Base-by-base conservation (phyloP, 1,284 basidiomycete species). In the Boletus mariae region DNA sequence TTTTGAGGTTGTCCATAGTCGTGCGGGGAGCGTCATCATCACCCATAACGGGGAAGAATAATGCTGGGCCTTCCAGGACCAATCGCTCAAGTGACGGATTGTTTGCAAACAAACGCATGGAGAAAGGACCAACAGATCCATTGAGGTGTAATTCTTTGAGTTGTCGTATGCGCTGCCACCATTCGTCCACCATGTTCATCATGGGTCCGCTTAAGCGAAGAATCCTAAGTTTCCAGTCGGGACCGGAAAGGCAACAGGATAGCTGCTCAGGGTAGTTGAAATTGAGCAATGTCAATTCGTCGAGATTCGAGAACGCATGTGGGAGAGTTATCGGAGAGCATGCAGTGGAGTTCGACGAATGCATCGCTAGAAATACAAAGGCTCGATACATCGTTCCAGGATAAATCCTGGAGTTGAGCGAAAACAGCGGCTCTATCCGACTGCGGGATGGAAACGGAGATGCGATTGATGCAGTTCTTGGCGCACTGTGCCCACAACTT, bases 401-500 rank as follows among this genome's bases (percentile, higher is more conserved):
- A 62, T 35, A 84, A 53, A 20, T 64, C 62, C 42, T 64, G 60
- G 9, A 85, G 60, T 64, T 63, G 23, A 77, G 53, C 28, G 58
- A 55, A 67, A 59, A 56, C 70, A 42, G 42, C 57, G 58, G 45
- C 57, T 64, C 64, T 67, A 71, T 56, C 68, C 62, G 47, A 49
- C 35, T 57, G 57, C 31, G 59, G 57, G 31, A 58, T 58, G 60
- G 34, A 48, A 56, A 31, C 56, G 6, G 66, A 72, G 13, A 88
- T 60, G n/a, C 58, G 75, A 68, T 28, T 58, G 35, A 90, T 75
- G n/a, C 67, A 67, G 4, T 78, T 77, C 41, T 71, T 69, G 12
- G 84, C 80, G 25, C 79, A 79, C 46, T 75, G 66, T 35, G 77
- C 66, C 87, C 87, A 90, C 20, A 75, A 51, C 42, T 73, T 72